A percentile compares a stretch with the other conserved stretches of the same genome.
Conservation (phyloP, 108 stramenopile species). For the Ochromonas danica region DNA sequence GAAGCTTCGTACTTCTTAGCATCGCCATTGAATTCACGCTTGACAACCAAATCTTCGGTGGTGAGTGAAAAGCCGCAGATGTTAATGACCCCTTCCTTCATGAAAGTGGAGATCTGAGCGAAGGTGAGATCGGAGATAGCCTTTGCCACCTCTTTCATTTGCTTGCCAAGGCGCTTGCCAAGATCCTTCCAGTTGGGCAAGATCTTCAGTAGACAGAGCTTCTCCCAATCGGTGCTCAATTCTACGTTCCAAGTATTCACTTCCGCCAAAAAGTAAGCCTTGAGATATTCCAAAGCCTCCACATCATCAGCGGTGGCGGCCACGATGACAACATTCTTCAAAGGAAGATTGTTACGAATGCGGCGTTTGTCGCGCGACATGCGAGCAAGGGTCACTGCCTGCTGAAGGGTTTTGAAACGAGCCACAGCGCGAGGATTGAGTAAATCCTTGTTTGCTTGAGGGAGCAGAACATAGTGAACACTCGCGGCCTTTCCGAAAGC, state of each 20-base stretch:
- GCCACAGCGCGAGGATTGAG: conserved; percentile 79
- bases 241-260: conserved; percentile 87
- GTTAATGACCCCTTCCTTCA: conserved; percentile 70
- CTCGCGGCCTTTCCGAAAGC: conserved; percentile 87
- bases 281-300: conserved; percentile 73
- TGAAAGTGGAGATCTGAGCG: conserved; percentile 68
- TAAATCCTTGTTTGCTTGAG: conserved; percentile 71
- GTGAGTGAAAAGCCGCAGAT: conserved; percentile 73
- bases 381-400: conserved; percentile 85
- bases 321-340: conserved; percentile 85
- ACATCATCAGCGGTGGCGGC: conserved; percentile 70
- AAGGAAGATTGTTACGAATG: conserved; percentile 81
- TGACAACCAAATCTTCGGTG: conserved; percentile 73
- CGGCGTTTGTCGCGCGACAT: conserved; percentile 85
- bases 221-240: conserved; percentile 73
- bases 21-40: conserved; percentile 83
- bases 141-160: conserved; percentile 64
- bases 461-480: conserved; percentile 87
- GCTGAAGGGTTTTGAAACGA: conserved; percentile 84
- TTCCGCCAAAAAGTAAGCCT: conserved; percentile 88
- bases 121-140: conserved; percentile 42
- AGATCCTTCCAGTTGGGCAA: conserved; percentile 80
- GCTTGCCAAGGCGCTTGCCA: conserved; percentile 91
- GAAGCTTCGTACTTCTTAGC: conserved; percentile 81
- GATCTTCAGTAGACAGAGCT: conserved; percentile 84